Evolutionary conservation across 1,284 basidiomycete genomes (phyloP), one percentile per base, ranked within the genome.

Genomic region (Leccinum discolor): DNA sequence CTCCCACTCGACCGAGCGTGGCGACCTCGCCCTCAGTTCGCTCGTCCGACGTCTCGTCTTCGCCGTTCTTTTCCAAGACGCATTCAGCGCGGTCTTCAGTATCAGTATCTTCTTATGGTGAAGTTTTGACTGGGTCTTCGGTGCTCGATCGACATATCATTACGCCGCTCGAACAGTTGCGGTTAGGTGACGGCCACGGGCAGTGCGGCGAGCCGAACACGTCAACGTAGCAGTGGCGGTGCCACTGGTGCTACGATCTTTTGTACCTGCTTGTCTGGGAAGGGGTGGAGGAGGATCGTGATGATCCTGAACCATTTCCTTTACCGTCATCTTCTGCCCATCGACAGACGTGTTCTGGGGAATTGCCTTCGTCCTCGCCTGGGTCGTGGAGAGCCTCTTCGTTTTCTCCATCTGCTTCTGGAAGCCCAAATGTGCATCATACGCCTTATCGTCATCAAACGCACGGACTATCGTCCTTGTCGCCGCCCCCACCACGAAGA

Each of bases 31-130:
- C 89, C 0, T 88, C 88, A 0, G 82, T 84, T 23, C 84, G 83
- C 14, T 85, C 84, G 4, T 86, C 86, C 8, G 86, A 86, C 56
- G 79, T 84, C 8, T 82, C 83, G 3, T 88, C 86, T 1, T 78
- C 81, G 0, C 78, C 79, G 26, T 86, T 84, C 72, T 88, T 86
- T 71, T 77, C 80, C 61, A 80, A 78, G 32, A 74, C 83, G 0
- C 79, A 81, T 26, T 88, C 86, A 0, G 74, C 80, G 0, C 79
- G 81, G 6, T 88, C 86, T 0, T 89, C 88, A 0, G 74, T 83
- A 5, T 89, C 88, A 0, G 74, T 83, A 5, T 86, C 87, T 0
- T 90, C 89, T 2, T 83, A 83, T 60, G 83, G 82, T 0, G 83
- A 85, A 8, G 35, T 64, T 52, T 78, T 82, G 21, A 66, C 77